Evolutionary conservation across 2,329 filamentous ascomycete species (phyloP), one percentile per base, ranked within the genome.

Genomic region (Fusarium sp.): DNA sequence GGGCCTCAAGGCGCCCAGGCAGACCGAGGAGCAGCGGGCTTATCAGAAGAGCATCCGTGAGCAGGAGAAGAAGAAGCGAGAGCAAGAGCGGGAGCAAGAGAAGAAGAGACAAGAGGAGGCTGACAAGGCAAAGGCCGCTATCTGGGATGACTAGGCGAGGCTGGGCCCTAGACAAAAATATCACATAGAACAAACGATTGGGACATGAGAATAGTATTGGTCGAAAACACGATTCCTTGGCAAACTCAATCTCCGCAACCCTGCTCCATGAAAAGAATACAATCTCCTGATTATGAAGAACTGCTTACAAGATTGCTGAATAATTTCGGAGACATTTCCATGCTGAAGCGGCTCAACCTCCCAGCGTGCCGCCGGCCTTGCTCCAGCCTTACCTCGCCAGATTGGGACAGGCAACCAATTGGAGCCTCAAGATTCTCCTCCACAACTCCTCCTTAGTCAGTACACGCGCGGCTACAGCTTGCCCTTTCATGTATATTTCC

Each of bases 11-110:
- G 91, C 92, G 37, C 94, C 94, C 35, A 93, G 90, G 85, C 89
- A 92, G 82, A 98, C 94, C 2, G 94, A 97, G 72, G 95, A 98
- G 84, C 93, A 98, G 87, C 89, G 88, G 77, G 93, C 94, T 63
- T 98, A 96, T 81, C 95, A 98, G 78, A 90, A 88, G 75, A 92
- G 93, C 1, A 86, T 96, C 70, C 91, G 92, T 77, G 93, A 97
- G 83, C 93, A 96, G 84, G 96, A 98, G 87, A 91, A 91, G 78
- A 95, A 91, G 85, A 89, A 90, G 76, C 86, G 91, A 68, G 93
- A 95, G 67, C 89, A 90, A 77, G 94, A 95, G 82, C 91, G 87
- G 79, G 91, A 91, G 66, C 89, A 90, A 66, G 90, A 91, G 82
- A 89, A 84, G 76, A 83, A 85, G 73, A 87, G 85, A 77, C 88